Evolutionary conservation across 768 basidiomycete genomes (phyloP).

Genomic region (Boletus coccyginus): DNA sequence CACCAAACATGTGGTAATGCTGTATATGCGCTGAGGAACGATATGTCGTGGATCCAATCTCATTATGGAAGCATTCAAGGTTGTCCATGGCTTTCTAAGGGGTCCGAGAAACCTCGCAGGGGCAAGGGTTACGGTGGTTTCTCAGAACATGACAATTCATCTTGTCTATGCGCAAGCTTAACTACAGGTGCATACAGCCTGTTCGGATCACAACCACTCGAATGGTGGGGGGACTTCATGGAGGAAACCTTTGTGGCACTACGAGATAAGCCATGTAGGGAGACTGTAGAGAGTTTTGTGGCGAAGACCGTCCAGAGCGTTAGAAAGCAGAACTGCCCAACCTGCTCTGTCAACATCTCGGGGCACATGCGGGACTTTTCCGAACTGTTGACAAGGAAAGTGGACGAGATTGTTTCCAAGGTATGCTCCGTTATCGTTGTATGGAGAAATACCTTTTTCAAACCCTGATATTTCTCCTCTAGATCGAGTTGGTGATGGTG

Average conservation of each 20-base stretch:
- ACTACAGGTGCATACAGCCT: background rate
- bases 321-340: background rate
- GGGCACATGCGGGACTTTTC: constrained; percentile 13
- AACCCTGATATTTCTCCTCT: background rate
- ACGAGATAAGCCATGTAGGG: constrained; percentile 19
- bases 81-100: background rate
- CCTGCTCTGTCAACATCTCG: constrained; percentile 5
- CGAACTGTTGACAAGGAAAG: background rate
- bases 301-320: background rate
- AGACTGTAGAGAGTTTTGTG: background rate
- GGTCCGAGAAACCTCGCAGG: no score
- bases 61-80: constrained; percentile 2
- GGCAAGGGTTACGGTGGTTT: background rate
- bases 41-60: constrained; percentile 14
- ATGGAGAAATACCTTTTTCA: background rate
- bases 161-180: background rate
- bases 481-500: background rate
- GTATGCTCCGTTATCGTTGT: constrained; percentile 1
- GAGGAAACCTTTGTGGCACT: constrained; percentile 3
- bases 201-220: background rate
- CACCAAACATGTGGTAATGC: constrained; percentile 13
- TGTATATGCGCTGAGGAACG: background rate
- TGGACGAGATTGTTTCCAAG: constrained; percentile 7
- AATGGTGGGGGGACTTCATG: constrained; percentile 24
- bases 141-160: background rate